Evolutionary conservation across 2,329 filamentous ascomycete genomes (phyloP), one percentile per base, ranked within the genome.

Genomic region (Trichophyton mentagrophytes): DNA sequence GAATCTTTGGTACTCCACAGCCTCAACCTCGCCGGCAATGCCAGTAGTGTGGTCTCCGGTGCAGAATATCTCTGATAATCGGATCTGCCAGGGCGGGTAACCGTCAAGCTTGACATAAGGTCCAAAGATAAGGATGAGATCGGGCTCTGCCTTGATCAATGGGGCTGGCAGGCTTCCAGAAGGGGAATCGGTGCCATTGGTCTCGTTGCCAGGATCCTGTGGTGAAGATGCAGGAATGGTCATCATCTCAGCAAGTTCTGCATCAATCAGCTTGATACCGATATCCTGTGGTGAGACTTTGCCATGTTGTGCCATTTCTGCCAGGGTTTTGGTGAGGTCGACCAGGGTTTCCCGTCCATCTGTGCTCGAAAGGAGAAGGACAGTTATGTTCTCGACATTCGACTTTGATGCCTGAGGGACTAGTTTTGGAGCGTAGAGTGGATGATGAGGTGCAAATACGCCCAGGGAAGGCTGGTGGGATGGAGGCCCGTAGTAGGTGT

Each of bases 41-140:
- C 69, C 69, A 56, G 72, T 72, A 49, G 67, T 72, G 56, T 71
- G 74, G 62, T 75, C 72, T 4, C 76, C 75, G 2, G 82, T 82
- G 71, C 78, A 83, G 71, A 91, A 96, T 61, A 99, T 96, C 78
- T 99, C 93, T 0, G 91, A 96, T 70, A 99, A 77, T 49, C 93
- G 83, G 64, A 97, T 82, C 75, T 96, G 93, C 93, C 93, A 99
- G 0, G 93, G 93, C 8, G 93, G 93, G 71, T 97, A 99, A 8
- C 93, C 90, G 60, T 90, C 86, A 51, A 99, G 76, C 71, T 90
- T 86, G 60, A 97, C 84, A 57, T 85, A 84, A 3, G 91, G 89
- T 0, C 87, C 85, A 72, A 99, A 99, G 7, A 96, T 77, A 60
- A 99, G 82, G 62, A 99, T 77, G 13, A 99, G 78, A 71, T 97